These are phyloP conservation scores for Sporothrix schenckii DNA, from an alignment of 2,329 filamentous ascomycete species.

Conservation along the genomic window DNA sequence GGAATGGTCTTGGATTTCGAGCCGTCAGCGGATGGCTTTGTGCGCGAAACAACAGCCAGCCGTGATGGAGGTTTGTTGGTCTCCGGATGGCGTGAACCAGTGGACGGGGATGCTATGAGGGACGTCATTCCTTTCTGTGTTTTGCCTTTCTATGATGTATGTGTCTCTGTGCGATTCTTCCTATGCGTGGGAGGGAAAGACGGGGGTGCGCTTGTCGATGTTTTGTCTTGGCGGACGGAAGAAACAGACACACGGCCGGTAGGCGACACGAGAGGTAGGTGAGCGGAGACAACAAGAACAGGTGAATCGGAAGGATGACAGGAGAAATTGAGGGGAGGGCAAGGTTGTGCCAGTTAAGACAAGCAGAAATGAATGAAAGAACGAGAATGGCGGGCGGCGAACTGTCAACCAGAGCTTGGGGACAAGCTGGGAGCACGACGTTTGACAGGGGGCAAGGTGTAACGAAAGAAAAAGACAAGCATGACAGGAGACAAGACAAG, in stretches of 20 bases:
- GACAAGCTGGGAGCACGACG: constrained; percentile 11
- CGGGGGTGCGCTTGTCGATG: neutral
- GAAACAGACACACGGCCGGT: neutral
- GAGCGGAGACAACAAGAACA: neutral
- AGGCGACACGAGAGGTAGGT: constrained; percentile 4
- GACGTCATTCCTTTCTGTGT: constrained; percentile 46
- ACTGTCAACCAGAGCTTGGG: constrained; percentile 17
- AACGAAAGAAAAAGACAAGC: neutral
- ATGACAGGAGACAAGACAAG: neutral
- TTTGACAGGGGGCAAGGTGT: constrained; percentile 22
- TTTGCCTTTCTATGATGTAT: neutral
- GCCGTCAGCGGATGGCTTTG: constrained; percentile 41
- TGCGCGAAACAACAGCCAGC: constrained; percentile 45
- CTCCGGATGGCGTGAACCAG: constrained; percentile 44
- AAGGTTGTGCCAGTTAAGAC: neutral
- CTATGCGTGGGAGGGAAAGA: constrained; percentile 1
- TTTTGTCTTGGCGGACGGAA: neutral
- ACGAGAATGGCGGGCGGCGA: no score
- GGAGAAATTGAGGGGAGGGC: neutral
- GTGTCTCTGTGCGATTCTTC: neutral
- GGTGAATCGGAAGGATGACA: neutral
- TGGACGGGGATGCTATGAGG: constrained; percentile 40
- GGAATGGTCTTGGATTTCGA: neutral
- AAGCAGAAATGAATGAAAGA: neutral
- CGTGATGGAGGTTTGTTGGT: constrained; percentile 39